A percentile compares a stretch with the other conserved stretches of the same genome.
Evolutionary conservation across 1,139 yeast genomes (phyloP).

Genomic region (Martiniozyma asiatica): DNA sequence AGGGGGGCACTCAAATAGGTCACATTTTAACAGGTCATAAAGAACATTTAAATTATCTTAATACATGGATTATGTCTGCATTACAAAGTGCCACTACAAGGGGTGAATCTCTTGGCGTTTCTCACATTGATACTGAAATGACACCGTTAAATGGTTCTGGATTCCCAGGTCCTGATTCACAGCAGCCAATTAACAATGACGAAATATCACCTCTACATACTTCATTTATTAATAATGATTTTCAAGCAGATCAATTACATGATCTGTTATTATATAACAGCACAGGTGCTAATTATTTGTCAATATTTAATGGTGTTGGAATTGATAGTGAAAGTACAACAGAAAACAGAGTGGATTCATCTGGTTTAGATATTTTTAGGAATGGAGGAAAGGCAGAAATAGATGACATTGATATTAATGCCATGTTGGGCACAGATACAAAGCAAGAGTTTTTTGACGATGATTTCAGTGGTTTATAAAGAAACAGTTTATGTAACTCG

Average conservation of each 20-base stretch:
- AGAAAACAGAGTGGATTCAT: slow-evolving; percentile 9
- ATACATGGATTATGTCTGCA: slow-evolving; percentile 15
- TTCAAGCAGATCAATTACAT: slow-evolving; percentile 1
- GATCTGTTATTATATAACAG: slow-evolving; percentile 2
- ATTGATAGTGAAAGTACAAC: slow-evolving; percentile 8
- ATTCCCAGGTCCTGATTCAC: slow-evolving; percentile 3
- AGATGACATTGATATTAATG: too few species aligned
- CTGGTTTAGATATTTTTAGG: slow-evolving; percentile 11
- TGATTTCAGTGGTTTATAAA: too few species aligned
- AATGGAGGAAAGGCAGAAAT: too few species aligned
- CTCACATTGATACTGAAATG: too few species aligned
- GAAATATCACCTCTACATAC: not conserved
- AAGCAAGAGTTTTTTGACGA: too few species aligned
- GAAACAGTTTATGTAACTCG: too few species aligned
- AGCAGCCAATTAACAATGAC: slow-evolving; percentile 5
- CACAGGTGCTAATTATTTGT: slow-evolving; percentile 3
- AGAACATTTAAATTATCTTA: slow-evolving; percentile 20
- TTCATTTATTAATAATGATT: slow-evolving; percentile 2
- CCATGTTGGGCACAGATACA: too few species aligned
- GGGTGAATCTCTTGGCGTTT: too few species aligned
- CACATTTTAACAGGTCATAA: slow-evolving; percentile 28
- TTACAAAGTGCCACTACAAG: too few species aligned
- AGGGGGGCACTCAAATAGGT: slow-evolving; percentile 37
- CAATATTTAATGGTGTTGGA: slow-evolving; percentile 7
- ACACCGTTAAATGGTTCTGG: too few species aligned